These are phyloP conservation scores for Elsinoe fawcettii DNA, from an alignment of 2,329 filamentous ascomycete species.

Conservation along the genomic window DNA sequence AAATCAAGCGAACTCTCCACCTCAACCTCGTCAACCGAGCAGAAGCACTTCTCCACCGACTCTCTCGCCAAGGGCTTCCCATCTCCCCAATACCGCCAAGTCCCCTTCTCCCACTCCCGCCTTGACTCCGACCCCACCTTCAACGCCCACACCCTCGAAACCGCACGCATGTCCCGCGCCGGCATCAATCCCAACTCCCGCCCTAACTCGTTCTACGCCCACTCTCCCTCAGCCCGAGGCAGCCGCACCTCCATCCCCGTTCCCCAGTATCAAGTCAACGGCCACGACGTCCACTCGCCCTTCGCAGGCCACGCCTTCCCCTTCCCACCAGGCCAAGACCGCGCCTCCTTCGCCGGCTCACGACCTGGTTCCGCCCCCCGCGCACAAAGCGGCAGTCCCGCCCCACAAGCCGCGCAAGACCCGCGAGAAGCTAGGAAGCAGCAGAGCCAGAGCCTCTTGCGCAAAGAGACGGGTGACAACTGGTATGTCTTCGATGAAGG, in stretches of 20 bases:
- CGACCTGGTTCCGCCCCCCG: slow-evolving; percentile 8
- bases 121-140: slow-evolving; percentile 50
- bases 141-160: slow-evolving; percentile 42
- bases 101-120: slow-evolving; percentile 78
- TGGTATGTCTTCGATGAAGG: slow-evolving; percentile 36
- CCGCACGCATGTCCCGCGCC: slow-evolving; percentile 47
- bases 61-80: slow-evolving; percentile 37
- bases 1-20: slow-evolving; percentile 51
- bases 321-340: slow-evolving; percentile 17
- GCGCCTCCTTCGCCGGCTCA: slow-evolving; percentile 6
- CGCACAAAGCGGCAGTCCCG: slow-evolving; percentile 12
- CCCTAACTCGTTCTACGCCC: slow-evolving; percentile 21
- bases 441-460: slow-evolving; percentile 33
- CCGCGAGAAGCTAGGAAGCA: slow-evolving; percentile 20
- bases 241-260: slow-evolving; percentile 31
- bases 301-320: slow-evolving; percentile 16
- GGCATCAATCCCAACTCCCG: slow-evolving; percentile 18
- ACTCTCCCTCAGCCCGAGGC: slow-evolving; percentile 29
- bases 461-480: slow-evolving; percentile 31
- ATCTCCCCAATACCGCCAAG: slow-evolving; percentile 35
- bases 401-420: slow-evolving; percentile 18
- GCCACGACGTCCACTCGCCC: slow-evolving; percentile 9
- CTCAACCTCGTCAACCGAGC: slow-evolving; percentile 46
- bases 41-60: slow-evolving; percentile 46
- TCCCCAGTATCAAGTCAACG: slow-evolving; percentile 7